These are phyloP conservation scores for Pezicula carpinea DNA, from an alignment of 2,329 filamentous ascomycete genomes.

Conservation along the genomic window DNA sequence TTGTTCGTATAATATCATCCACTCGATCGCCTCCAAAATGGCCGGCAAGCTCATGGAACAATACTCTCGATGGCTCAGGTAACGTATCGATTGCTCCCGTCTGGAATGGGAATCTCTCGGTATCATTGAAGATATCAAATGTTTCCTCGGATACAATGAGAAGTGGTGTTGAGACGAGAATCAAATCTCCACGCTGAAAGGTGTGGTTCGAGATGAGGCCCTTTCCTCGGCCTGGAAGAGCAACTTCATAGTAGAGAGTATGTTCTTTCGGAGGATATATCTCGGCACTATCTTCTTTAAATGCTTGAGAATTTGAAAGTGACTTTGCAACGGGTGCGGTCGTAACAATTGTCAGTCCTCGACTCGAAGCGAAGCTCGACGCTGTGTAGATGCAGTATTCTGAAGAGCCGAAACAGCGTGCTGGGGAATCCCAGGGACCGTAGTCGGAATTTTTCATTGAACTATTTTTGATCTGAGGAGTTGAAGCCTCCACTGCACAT, in stretches of 20 bases:
- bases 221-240: conserved; percentile 6
- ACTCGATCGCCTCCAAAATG: conserved; percentile 8
- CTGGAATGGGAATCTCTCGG: not conserved
- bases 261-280: not conserved
- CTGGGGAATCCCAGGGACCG: not conserved
- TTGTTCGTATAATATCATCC: conserved; percentile 10
- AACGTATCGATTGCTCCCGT: not conserved
- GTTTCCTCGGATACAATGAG: conserved; percentile 7
- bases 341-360: not conserved
- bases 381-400: conserved; percentile 1
- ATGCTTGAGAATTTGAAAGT: not conserved
- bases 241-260: conserved; percentile 1
- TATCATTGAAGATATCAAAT: not conserved
- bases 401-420: not conserved
- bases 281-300: not conserved
- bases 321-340: not conserved
- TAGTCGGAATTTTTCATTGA: not conserved
- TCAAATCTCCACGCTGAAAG: conserved; percentile 7
- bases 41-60: conserved; percentile 5
- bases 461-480: too few species aligned
- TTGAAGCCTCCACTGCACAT: too few species aligned
- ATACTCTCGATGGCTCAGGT: not conserved
- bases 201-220: conserved; percentile 8
- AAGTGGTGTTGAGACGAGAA: conserved; percentile 5
- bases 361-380: not conserved